phyloP scores from a whole-genome alignment of 2,329 filamentous ascomycete genomes.

The Penicillium sp. region DNA sequence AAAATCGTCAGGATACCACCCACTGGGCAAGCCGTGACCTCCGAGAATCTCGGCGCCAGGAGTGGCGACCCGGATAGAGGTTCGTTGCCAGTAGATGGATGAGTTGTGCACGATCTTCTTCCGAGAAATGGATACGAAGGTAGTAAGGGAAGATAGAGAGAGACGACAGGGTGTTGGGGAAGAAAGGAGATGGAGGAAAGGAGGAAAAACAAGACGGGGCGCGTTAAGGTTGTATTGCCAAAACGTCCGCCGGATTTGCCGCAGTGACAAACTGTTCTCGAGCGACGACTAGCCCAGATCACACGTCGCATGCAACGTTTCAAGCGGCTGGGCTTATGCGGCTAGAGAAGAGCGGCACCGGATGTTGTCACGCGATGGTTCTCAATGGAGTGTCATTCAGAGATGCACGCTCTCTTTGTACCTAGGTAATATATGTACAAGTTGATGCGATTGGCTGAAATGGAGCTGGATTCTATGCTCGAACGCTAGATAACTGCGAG shows the following conservation, averaged over 20 bases:
- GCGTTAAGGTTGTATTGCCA: neutral
- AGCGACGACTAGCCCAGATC: too few species aligned
- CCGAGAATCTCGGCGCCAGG: neutral
- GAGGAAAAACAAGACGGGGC: neutral
- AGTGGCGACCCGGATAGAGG: neutral
- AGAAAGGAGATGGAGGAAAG: too few species aligned
- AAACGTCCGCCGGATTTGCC: too few species aligned
- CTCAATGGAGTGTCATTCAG: neutral
- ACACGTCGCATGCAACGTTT: too few species aligned
- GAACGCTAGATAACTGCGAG: neutral
- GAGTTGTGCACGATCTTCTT: neutral
- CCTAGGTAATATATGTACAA: neutral
- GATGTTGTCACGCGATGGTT: neutral
- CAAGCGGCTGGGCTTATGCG: neutral
- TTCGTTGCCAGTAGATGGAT: neutral
- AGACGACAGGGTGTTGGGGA: neutral
- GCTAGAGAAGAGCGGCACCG: neutral
- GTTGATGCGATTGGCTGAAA: neutral
- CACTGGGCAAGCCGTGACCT: neutral
- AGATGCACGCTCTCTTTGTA: neutral
- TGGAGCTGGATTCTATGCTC: conserved; percentile 1
- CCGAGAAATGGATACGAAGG: neutral
- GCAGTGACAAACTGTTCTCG: too few species aligned
- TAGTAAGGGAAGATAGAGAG: neutral
- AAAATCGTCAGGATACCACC: neutral